These are phyloP conservation scores for Globisporangium takayamanum DNA, from an alignment of 352 stramenopile species.

Conservation along the genomic window DNA sequence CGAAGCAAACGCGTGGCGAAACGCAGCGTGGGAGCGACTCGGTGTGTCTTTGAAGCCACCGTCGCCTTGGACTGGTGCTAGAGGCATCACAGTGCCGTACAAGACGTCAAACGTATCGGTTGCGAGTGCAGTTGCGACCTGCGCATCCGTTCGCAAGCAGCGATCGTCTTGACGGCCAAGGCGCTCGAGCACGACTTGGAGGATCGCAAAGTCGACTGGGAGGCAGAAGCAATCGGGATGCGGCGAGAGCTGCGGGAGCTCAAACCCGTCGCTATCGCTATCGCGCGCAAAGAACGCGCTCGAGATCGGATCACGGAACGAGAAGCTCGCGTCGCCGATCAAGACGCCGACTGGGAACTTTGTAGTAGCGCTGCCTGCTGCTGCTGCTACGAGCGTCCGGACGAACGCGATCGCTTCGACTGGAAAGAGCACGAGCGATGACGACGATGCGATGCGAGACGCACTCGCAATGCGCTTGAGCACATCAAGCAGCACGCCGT, in stretches of 20 bases:
- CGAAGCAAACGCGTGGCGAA: conserved; percentile 31
- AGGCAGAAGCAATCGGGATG: conserved; percentile 81
- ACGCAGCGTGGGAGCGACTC: conserved; percentile 13
- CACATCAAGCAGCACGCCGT: conserved; percentile 32
- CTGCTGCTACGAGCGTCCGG: conserved; percentile 17
- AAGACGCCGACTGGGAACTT: conserved; percentile 21
- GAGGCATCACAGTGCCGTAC: conserved; percentile 15
- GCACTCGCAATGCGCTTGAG: conserved; percentile 17
- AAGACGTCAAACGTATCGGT: conserved; percentile 78
- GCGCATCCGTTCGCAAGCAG: neutral
- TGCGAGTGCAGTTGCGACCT: conserved; percentile 29
- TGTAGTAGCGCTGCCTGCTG: neutral
- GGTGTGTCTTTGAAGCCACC: neutral
- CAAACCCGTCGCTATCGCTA: conserved; percentile 15
- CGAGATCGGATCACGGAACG: conserved; percentile 51
- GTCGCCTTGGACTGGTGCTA: neutral
- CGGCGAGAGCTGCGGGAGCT: conserved; percentile 70
- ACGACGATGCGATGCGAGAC: conserved; percentile 9
- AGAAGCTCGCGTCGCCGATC: conserved; percentile 58
- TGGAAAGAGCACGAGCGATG: conserved; percentile 61
- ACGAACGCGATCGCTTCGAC: conserved; percentile 60
- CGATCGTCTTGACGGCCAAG: conserved; percentile 5
- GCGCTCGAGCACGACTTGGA: conserved; percentile 35
- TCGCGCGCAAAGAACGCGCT: conserved; percentile 38
- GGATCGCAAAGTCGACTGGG: conserved; percentile 68